Evolutionary conservation across 1,139 yeast genomes (phyloP).

Genomic region (Yamadazyma pseudoaaseri): DNA sequence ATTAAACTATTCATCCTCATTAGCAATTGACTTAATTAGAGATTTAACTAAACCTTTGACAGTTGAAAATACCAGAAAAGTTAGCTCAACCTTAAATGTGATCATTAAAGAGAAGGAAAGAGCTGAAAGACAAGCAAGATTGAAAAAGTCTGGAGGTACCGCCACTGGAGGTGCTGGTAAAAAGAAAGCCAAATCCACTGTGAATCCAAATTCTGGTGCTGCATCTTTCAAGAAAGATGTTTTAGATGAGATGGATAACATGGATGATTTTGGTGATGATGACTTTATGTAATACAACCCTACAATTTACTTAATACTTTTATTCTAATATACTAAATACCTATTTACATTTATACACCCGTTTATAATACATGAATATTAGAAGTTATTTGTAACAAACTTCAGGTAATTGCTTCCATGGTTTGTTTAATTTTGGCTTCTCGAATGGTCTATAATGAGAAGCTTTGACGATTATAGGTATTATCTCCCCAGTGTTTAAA

Average conservation of each 20-base stretch:
- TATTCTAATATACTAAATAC: not conserved
- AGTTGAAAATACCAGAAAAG: slow-evolving; percentile 82
- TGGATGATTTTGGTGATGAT: slow-evolving; percentile 64
- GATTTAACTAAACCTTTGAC: slow-evolving; percentile 80
- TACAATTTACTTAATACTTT: not conserved
- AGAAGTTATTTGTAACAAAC: no score
- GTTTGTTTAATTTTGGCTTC: slow-evolving; percentile 14
- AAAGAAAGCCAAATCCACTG: slow-evolving; percentile 81
- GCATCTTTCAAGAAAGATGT: slow-evolving; percentile 76
- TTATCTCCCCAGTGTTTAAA: slow-evolving; percentile 21
- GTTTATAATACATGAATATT: no score
- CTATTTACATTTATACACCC: no score
- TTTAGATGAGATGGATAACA: slow-evolving; percentile 51
- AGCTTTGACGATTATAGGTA: slow-evolving; percentile 20
- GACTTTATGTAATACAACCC: slow-evolving; percentile 72
- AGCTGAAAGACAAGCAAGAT: slow-evolving; percentile 82
- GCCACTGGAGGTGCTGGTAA: slow-evolving; percentile 94
- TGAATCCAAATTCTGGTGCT: slow-evolving; percentile 67
- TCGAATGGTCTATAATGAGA: slow-evolving; percentile 9
- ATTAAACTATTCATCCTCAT: slow-evolving; percentile 67
- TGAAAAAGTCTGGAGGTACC: slow-evolving; percentile 78
- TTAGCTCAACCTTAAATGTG: slow-evolving; percentile 80
- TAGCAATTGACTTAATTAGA: slow-evolving; percentile 84
- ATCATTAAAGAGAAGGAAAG: slow-evolving; percentile 82
- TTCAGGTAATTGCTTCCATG: slow-evolving; percentile 15